Percentiles rank a stretch among this genome's conserved stretches.
Evolutionary conservation across 1,284 basidiomycete species (phyloP).

Genomic region (Tremellales sp.): DNA sequence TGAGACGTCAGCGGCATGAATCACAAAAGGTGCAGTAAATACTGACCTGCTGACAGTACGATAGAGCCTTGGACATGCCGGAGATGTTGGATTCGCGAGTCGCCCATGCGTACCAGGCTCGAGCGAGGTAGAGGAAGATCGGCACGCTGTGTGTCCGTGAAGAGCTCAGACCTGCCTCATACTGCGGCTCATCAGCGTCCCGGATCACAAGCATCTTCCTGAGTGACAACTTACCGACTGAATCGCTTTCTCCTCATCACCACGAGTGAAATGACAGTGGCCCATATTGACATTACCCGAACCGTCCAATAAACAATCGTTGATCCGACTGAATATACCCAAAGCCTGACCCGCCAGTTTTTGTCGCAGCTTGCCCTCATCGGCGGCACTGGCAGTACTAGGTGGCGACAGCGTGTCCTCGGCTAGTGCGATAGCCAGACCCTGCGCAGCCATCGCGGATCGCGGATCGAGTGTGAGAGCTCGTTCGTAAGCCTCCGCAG

Average conservation of each 20-base stretch:
- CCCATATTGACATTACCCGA: constrained; percentile 92
- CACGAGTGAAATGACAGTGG: constrained; percentile 82
- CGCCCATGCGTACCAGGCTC: constrained; percentile 88
- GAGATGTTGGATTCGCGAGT: constrained; percentile 76
- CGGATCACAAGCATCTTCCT: no score
- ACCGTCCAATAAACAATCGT: constrained; percentile 76
- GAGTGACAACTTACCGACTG: constrained; percentile 70
- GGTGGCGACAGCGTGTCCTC: constrained; percentile 71
- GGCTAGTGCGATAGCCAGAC: constrained; percentile 82
- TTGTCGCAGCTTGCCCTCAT: constrained; percentile 59
- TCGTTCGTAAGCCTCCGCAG: constrained; percentile 86
- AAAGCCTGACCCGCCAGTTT: constrained; percentile 77
- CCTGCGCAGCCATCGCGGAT: constrained; percentile 87
- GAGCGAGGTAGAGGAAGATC: constrained; percentile 74
- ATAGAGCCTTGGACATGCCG: constrained; percentile 72
- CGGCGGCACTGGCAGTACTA: constrained; percentile 35
- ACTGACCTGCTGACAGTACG: constrained; percentile 69
- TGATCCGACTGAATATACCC: constrained; percentile 78
- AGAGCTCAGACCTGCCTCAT: constrained; percentile 75
- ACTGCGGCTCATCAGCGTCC: constrained; percentile 53
- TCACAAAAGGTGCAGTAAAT: no score
- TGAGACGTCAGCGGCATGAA: constrained; percentile 35
- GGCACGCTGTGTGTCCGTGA: constrained; percentile 66
- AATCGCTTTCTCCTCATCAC: constrained; percentile 89
- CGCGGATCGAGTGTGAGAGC: constrained; percentile 73